Evolutionary conservation across 2,329 filamentous ascomycete species (phyloP).

Genomic region (Phaeosphaeria sp.): DNA sequence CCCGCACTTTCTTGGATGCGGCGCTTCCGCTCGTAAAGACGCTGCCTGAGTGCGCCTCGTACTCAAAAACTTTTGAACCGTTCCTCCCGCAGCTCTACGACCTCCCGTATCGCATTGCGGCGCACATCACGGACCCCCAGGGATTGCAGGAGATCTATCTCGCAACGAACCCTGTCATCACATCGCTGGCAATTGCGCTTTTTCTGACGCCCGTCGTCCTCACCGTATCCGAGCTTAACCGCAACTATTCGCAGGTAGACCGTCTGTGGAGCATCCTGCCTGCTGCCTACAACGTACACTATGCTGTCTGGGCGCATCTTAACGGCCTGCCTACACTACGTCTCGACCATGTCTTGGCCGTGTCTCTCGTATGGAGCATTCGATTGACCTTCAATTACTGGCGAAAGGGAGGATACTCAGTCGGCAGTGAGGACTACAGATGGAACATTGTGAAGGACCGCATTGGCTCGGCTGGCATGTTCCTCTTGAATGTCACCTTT

Average conservation of each 20-base stretch:
- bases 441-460: constrained; percentile 79
- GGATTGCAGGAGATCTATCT: constrained; percentile 76
- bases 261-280: constrained; percentile 90
- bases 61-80: constrained; percentile 74
- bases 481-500: constrained; percentile 87
- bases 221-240: constrained; percentile 80
- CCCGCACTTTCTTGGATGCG: constrained; percentile 30
- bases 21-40: constrained; percentile 74
- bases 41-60: constrained; percentile 78
- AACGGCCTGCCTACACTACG: constrained; percentile 73
- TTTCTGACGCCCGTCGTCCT: constrained; percentile 76
- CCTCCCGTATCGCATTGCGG: constrained; percentile 55
- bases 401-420: constrained; percentile 87
- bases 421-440: constrained; percentile 94
- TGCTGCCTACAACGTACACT: constrained; percentile 85
- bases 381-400: constrained; percentile 97
- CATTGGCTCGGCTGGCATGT: constrained; percentile 72
- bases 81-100: constrained; percentile 71
- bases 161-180: constrained; percentile 84
- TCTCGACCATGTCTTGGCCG: constrained; percentile 74
- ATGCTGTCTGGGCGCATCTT: constrained; percentile 80
- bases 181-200: constrained; percentile 74
- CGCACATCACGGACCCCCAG: constrained; percentile 65
- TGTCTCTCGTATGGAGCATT: constrained; percentile 82
- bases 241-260: constrained; percentile 97